phyloP scores from a whole-genome alignment of 1,284 basidiomycete genomes.

The Malassezia restricta region DNA sequence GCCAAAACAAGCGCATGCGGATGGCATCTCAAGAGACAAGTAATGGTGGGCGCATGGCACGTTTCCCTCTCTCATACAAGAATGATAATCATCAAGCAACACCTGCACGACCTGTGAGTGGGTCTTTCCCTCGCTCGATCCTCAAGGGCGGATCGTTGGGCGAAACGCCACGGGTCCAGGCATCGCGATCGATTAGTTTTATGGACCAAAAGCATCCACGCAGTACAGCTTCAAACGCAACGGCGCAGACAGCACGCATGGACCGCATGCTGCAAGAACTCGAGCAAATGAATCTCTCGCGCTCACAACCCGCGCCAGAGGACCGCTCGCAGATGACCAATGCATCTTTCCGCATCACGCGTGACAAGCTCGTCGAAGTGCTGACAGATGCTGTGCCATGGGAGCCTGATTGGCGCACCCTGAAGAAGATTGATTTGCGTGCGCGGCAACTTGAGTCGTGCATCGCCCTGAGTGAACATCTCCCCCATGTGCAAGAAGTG shows the following conservation, averaged over 20 bases:
- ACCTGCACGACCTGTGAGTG: conserved; percentile 1
- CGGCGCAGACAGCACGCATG: conserved; percentile 5
- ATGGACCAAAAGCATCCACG: conserved; percentile 15
- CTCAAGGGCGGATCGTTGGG: conserved; percentile 7
- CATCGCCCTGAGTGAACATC: conserved; percentile 80
- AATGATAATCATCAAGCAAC: background rate
- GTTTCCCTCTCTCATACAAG: conserved; percentile 7
- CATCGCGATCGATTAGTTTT: conserved; percentile 24
- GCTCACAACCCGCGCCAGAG: conserved; percentile 9
- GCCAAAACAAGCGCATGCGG: conserved; percentile 27
- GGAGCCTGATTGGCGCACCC: conserved; percentile 81
- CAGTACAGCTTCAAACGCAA: background rate
- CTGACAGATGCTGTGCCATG: conserved; percentile 92
- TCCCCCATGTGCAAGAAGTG: conserved; percentile 69
- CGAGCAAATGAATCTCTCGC: conserved; percentile 12
- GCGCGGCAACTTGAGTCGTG: conserved; percentile 72
- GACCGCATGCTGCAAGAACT: conserved; percentile 13
- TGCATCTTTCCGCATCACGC: conserved; percentile 83
- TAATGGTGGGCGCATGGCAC: background rate
- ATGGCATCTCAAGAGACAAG: conserved; percentile 11
- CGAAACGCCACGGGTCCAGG: background rate
- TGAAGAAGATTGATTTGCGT: conserved; percentile 66
- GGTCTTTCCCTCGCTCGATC: conserved; percentile 16
- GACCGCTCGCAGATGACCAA: conserved; percentile 76
- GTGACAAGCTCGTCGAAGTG: conserved; percentile 75